Percentiles rank a stretch among this genome's conserved stretches.
phyloP scores from a whole-genome alignment of 179 eudicot species.

The Vitellaria paradoxa region DNA sequence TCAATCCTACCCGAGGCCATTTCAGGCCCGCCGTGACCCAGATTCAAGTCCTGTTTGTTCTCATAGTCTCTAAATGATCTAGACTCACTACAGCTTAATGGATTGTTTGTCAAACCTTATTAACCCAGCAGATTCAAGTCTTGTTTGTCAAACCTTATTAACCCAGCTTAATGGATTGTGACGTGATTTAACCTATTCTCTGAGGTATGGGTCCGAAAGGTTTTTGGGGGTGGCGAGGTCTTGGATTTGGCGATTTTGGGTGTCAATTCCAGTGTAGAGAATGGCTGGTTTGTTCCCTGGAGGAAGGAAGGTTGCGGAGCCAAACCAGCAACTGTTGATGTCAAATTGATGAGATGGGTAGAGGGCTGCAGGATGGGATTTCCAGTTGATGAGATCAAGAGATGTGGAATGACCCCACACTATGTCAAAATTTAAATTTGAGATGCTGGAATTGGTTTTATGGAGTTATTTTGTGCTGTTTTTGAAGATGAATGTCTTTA shows the following conservation, averaged over 20 bases:
- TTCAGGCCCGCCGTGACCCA: too few relatives aligned
- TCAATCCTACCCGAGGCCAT: too few relatives aligned
- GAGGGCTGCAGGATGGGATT: slow-evolving; percentile 33
- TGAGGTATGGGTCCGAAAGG: slow-evolving; percentile 47
- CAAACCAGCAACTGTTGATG: slow-evolving; percentile 57
- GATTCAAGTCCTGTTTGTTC: too few relatives aligned
- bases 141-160: too few relatives aligned
- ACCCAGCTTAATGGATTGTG: slow-evolving; percentile 37
- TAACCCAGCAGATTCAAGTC: too few relatives aligned
- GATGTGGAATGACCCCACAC: slow-evolving; percentile 68
- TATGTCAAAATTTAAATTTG: slow-evolving; percentile 12
- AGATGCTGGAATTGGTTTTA: too few relatives aligned
- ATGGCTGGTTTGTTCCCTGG: slow-evolving; percentile 42
- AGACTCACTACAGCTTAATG: too few relatives aligned
- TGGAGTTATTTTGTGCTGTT: too few relatives aligned
- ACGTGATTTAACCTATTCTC: slow-evolving; percentile 37
- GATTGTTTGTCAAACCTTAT: too few relatives aligned
- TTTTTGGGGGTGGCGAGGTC: slow-evolving; percentile 49
- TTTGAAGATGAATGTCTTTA: neutral
- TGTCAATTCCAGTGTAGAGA: slow-evolving; percentile 53
- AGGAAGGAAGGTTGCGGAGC: slow-evolving; percentile 47
- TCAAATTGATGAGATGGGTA: slow-evolving; percentile 29
- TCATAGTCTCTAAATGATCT: too few relatives aligned
- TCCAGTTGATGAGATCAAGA: slow-evolving; percentile 52
- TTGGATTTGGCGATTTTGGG: slow-evolving; percentile 51